Base-by-base conservation (phyloP, 352 stramenopile genomes). In the Sclerospora graminicola region DNA sequence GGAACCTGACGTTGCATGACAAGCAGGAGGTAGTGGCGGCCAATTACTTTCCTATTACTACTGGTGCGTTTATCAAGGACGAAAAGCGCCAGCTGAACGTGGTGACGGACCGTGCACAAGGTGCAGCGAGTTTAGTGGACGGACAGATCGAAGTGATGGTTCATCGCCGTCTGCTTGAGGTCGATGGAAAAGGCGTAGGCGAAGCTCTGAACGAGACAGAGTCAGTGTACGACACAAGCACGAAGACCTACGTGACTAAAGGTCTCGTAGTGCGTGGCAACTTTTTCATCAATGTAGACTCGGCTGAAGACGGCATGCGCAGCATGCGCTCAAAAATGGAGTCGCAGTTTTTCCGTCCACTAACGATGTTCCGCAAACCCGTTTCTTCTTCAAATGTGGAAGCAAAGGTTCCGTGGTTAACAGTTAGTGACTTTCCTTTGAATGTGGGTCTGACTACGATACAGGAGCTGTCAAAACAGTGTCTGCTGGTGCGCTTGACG, bases 21-120 rank as follows among this genome's bases (percentile, higher is more conserved):
- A 82, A 96, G 16, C 76, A 84, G 39, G 89, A 98, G 61, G 84
- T 82, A 34, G 81, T 98, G 31, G 80, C 94, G 9, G 92, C 88
- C 29, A 99, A 98, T 62, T 99, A 97, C 68, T 98, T 97, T 51
- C 96, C 96, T 1, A 88, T 98, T n/a, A 98, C 89, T 41, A 83
- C 90, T 5, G 86, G 86, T 11, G 84, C 89, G 6, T 98, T 94
- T 50, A 69, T 99, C 46, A 84, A 97, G 59, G 86, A 97, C 48
- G 49, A 72, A 11, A 70, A 79, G 19, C 38, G 55, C 10, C 75
- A 95, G 45, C 59, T 98, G 13, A 87, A 81, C 20, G 49, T 98
- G 14, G 60, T 97, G 24, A 94, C 82, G 4, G 95, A 98, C 54
- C 76, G 91, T 8, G 89, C 92, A 0, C 91, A 98, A 58, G 95